Base-by-base conservation (phyloP, 768 basidiomycete species). In the Leccinum boreale region DNA sequence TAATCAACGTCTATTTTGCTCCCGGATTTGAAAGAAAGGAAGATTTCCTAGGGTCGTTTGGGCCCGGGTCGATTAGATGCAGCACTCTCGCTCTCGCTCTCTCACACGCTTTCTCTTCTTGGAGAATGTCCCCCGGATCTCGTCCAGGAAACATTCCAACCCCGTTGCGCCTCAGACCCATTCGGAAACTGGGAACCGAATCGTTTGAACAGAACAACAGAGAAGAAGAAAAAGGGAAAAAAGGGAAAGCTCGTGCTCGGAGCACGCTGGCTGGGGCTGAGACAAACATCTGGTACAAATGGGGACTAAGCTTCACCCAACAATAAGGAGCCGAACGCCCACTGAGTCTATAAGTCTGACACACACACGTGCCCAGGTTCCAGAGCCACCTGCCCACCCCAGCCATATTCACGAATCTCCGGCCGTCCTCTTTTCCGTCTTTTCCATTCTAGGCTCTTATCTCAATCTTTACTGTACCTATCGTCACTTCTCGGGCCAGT, bases 111-210 rank as follows among this genome's bases (percentile, higher is more conserved):
- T 42, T 61, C 53, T 31, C 52, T 4, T 31, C 52, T 6, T 14
- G 24, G 5, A 21, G 19, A 14, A 42, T 39, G 21, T 46, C 50
- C 42, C 44, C 14, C 36, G 31, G 31, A 39, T 31, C 47, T 58
- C 52, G 66, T 61, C 52, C 24, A 42, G 36, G 31, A 53, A 56
- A 53, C 50, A 17, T 44, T 44, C 19, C 19, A 44, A 19, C 42
- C 58, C 54, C 50, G 62, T 60, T 51, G 39, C n/a, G 19, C 33
- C 47, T 11, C 50, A 55, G 11, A 46, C 67, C 57, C 61, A 61
- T 69, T 67, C 65, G 67, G 65, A 10, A 69, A 57, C 26, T 53
- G n/a, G n/a, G 55, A 21, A 42, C 67, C 64, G 42, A 44, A 33
- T 35, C 21, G 39, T 42, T 44, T 19, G 17, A 21, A 21, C 14